These are phyloP conservation scores for Quercus bicolor DNA, from an alignment of 306 rosid genomes.

Conservation along the genomic window DNA sequence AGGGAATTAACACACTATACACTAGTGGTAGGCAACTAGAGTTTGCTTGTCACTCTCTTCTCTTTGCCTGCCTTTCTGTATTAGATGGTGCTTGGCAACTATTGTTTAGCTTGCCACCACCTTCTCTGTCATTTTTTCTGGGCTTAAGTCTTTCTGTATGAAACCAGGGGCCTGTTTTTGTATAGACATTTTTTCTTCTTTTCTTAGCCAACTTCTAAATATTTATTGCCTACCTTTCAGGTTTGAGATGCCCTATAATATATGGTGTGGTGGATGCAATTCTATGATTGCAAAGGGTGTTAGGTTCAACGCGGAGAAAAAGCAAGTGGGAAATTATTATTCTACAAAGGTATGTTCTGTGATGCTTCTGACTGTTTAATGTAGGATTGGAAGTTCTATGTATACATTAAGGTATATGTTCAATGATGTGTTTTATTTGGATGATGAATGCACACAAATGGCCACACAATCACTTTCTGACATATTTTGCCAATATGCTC, in stretches of 20 bases:
- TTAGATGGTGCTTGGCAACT: not conserved
- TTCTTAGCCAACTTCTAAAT: not conserved
- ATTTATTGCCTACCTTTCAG: conserved; percentile 31
- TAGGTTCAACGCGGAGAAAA: conserved; percentile 92
- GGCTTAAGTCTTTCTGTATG: not conserved
- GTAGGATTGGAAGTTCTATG: not conserved
- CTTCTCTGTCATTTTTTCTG: not conserved
- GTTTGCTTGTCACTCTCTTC: not conserved
- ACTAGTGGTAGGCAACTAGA: not conserved
- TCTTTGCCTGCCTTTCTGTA: not conserved
- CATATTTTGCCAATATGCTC: not conserved
- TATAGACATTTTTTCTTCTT: not conserved
- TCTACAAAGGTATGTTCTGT: conserved; percentile 68
- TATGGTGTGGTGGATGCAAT: conserved; percentile 99
- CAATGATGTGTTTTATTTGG: not conserved
- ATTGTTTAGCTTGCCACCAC: not conserved
- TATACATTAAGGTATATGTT: not conserved
- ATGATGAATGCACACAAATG: not conserved
- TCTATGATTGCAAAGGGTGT: conserved; percentile 99
- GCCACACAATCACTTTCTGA: not conserved
- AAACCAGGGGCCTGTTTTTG: not conserved
- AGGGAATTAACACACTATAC: not conserved
- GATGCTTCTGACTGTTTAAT: not conserved
- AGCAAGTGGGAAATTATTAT: conserved; percentile 92
- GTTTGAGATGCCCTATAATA: conserved; percentile 93